Conservation (phyloP, 805 yeast genomes). For the Myxozyma lipomycoides region DNA sequence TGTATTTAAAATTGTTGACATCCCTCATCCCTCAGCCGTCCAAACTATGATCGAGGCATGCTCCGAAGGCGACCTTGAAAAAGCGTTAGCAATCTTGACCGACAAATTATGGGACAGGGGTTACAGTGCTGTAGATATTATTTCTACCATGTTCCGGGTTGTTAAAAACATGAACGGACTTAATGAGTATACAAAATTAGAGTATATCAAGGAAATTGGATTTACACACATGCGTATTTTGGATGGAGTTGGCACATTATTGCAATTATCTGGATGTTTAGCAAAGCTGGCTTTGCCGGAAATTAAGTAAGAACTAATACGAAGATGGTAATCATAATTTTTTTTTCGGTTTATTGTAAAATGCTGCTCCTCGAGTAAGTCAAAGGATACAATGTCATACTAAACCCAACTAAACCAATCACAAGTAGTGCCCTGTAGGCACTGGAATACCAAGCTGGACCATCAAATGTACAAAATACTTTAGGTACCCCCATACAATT, state of each 20-base stretch:
- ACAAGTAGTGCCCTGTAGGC: slow-evolving; percentile 42
- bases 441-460: slow-evolving; percentile 34
- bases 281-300: slow-evolving; percentile 45
- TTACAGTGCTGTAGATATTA: slow-evolving; percentile 88
- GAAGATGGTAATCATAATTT: background rate
- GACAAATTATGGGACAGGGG: slow-evolving; percentile 81
- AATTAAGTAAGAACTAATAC: slow-evolving; percentile 1
- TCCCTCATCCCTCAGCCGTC: slow-evolving; percentile 89
- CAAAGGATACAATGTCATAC: slow-evolving; percentile 32
- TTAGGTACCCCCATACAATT: slow-evolving; percentile 68
- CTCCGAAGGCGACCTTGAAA: slow-evolving; percentile 51
- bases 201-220: slow-evolving; percentile 81
- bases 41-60: slow-evolving; percentile 58
- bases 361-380: slow-evolving; percentile 19
- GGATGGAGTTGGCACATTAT: slow-evolving; percentile 85
- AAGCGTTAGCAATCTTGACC: slow-evolving; percentile 54
- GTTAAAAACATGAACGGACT: slow-evolving; percentile 68
- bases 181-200: slow-evolving; percentile 65
- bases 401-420: slow-evolving; percentile 45
- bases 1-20: slow-evolving; percentile 92
- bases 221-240: slow-evolving; percentile 85
- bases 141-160: slow-evolving; percentile 84
- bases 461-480: slow-evolving; percentile 14
- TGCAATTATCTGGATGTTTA: slow-evolving; percentile 80
- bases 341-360: background rate